These are phyloP conservation scores for Geranium rotundifolium DNA, from an alignment of 345 rosid genomes.

Conservation along the genomic window DNA sequence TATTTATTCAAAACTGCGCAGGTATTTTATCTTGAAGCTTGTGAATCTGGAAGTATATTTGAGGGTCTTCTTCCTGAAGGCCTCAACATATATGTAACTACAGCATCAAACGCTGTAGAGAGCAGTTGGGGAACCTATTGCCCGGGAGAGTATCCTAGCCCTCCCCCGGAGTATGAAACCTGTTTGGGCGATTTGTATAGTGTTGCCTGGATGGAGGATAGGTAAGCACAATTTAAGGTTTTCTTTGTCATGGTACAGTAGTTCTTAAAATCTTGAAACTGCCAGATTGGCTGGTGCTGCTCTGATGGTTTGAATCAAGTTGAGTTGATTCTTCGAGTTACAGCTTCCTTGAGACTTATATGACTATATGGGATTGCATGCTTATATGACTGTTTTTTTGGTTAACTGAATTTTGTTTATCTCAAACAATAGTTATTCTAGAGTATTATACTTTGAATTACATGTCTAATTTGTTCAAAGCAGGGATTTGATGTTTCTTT, in stretches of 20 bases:
- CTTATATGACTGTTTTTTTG: background rate
- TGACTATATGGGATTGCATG: background rate
- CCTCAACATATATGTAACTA: conserved; percentile 88
- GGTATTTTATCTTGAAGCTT: conserved; percentile 99
- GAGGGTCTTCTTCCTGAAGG: conserved; percentile 94
- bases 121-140: conserved; percentile 99
- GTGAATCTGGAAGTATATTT: conserved; percentile 97
- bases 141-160: conserved; percentile 83
- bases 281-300: background rate
- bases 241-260: background rate
- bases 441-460: too few relatives aligned
- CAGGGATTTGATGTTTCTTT: background rate
- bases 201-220: conserved; percentile 98
- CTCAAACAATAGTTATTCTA: background rate
- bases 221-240: conserved; percentile 28
- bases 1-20: conserved; percentile 24
- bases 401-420: too few relatives aligned
- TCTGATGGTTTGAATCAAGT: background rate
- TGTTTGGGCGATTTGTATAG: conserved; percentile 98
- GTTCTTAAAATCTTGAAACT: background rate
- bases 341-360: background rate
- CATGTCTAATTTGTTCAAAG: background rate
- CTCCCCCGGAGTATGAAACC: conserved; percentile 85
- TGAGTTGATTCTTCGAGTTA: background rate
- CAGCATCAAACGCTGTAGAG: conserved; percentile 86